A percentile compares a stretch with the other conserved stretches of the same genome.
phyloP scores from a whole-genome alignment of 768 basidiomycete species.

The Leccinum truebloodii region DNA sequence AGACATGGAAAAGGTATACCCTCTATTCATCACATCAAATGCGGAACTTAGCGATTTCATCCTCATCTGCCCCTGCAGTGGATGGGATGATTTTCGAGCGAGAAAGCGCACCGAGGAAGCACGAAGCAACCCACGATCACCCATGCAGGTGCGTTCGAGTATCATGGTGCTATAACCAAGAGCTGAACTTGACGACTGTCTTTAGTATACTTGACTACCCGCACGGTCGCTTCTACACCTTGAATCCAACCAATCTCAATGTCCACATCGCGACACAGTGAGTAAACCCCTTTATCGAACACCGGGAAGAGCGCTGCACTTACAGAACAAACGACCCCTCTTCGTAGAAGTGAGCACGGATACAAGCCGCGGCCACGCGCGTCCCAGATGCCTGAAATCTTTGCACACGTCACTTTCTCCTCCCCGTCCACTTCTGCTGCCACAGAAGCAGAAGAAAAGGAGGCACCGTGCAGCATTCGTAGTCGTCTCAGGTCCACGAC shows the following conservation, averaged over 20 bases:
- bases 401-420: not conserved
- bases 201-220: slow-evolving; percentile 13
- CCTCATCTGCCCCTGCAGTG: slow-evolving; percentile 3
- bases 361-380: slow-evolving; percentile 10
- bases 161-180: too few species aligned
- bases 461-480: too few species aligned
- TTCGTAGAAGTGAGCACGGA: slow-evolving; percentile 7
- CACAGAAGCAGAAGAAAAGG: too few species aligned
- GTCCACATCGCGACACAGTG: slow-evolving; percentile 15
- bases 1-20: too few species aligned
- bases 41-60: not conserved
- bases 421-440: too few species aligned
- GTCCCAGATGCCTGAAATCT: too few species aligned
- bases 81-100: slow-evolving; percentile 11
- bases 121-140: slow-evolving; percentile 10
- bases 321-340: slow-evolving; percentile 20
- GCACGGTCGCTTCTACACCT: slow-evolving; percentile 11
- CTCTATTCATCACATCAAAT: not conserved
- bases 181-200: not conserved
- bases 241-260: not conserved
- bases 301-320: not conserved
- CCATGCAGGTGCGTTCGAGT: slow-evolving; percentile 4
- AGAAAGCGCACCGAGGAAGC: slow-evolving; percentile 15
- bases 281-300: not conserved
- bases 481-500: too few species aligned